A percentile compares a stretch with the other conserved stretches of the same genome.
These are phyloP conservation scores for Phyllosticta citriasiana DNA, from an alignment of 2,329 filamentous ascomycete species.

Conservation along the genomic window DNA sequence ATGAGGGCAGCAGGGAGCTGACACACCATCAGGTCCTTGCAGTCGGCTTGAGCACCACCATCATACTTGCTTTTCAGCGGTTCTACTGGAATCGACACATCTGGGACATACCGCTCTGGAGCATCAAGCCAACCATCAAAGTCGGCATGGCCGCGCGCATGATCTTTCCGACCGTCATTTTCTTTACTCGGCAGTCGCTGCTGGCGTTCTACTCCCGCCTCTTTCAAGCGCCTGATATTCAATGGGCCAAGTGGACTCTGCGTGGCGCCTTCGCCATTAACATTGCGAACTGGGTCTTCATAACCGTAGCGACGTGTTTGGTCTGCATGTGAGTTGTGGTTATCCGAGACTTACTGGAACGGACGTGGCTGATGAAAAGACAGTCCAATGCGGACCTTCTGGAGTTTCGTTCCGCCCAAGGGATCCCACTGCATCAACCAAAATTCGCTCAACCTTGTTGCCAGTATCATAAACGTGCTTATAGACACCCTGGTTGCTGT, in stretches of 20 bases:
- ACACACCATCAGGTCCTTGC: conserved; percentile 25
- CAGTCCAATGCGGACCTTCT: conserved; percentile 33
- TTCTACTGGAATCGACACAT: conserved; percentile 36
- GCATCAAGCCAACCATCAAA: conserved; percentile 15
- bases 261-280: conserved; percentile 30
- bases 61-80: conserved; percentile 32
- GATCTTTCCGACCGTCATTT: conserved; percentile 31
- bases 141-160: conserved; percentile 34
- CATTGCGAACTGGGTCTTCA: conserved; percentile 28
- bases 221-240: conserved; percentile 29
- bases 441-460: conserved; percentile 27
- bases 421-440: conserved; percentile 32
- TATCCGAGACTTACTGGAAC: not conserved
- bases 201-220: conserved; percentile 39
- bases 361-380: not conserved
- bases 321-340: conserved; percentile 24
- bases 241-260: conserved; percentile 30
- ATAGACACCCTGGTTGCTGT: conserved; percentile 34
- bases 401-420: conserved; percentile 25
- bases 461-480: conserved; percentile 34
- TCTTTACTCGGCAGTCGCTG: conserved; percentile 35
- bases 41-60: conserved; percentile 27
- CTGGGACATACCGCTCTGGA: conserved; percentile 28
- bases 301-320: conserved; percentile 29
- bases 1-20: not conserved